Evolutionary conservation across 306 rosid species (phyloP), one percentile per base, ranked within the genome.

Genomic region (Styphnolobium japonicum): DNA sequence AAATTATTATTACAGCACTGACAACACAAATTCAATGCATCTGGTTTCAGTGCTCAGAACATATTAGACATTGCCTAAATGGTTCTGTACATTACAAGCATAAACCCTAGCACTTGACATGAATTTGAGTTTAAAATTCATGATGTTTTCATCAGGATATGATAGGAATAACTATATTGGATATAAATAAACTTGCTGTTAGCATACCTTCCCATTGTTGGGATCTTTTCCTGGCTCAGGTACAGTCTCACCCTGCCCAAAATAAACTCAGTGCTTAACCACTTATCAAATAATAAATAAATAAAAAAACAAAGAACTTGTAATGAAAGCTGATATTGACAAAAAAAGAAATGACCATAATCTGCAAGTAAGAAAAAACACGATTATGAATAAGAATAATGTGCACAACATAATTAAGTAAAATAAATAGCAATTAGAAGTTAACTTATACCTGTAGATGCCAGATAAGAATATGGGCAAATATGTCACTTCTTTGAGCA

Each of bases 381-480:
- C n/a, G 51, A 63, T 14, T 29, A 76, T 55, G 21, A 33, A 34
- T 40, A 64, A 73, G 22, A 56, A 56, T 46, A 31, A 48, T 45
- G 34, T 48, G 45, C 39, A 70, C 46, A 65, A 48, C 45, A 55
- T n/a, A 73, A 52, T 22, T 42, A 60, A 63, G 63, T 22, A 1
- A 66, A 22, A 12, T 48, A 42, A 40, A 19, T 14, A 49, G 33
- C 25, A 71, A 62, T 69, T 64, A 75, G 49, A 56, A n/a, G 55
- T 63, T n/a, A n/a, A n/a, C n/a, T n/a, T 58, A 74, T 72, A 87
- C 99, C 99, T 93, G 99, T 72, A 95, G 82, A 86, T 93, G 93
- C 99, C 99, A 95, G 80, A 95, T 91, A 83, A 95, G 93, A 78
- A 91, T 93, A 80, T 95, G 99, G 40, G 99, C 94, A 86, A 95